Evolutionary conservation across 345 rosid genomes (phyloP).

Genomic region (Toxicodendron radicans): DNA sequence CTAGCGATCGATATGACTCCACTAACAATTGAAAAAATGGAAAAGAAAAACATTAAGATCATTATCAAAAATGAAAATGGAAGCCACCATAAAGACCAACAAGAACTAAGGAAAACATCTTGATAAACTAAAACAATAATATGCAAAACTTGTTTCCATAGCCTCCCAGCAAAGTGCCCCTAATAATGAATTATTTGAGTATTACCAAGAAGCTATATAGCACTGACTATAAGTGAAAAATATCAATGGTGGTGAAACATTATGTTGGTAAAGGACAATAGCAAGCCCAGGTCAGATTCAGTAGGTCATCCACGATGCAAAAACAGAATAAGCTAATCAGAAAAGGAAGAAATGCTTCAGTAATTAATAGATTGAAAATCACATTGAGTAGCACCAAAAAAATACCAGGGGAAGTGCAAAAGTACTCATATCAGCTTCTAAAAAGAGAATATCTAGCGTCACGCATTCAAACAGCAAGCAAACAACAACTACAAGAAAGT

Average conservation of each 20-base stretch:
- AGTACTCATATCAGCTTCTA: not conserved
- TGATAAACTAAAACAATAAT: not conserved
- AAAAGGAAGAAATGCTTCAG: not conserved
- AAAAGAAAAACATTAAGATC: not conserved
- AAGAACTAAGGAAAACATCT: not conserved
- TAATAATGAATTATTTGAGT: not conserved
- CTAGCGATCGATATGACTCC: slow-evolving; percentile 86
- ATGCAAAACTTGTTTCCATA: not conserved
- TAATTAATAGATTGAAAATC: not conserved
- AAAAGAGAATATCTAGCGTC: not conserved
- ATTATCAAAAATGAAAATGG: not conserved
- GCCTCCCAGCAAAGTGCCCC: not conserved
- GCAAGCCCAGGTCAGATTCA: not conserved
- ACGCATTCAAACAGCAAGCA: not conserved
- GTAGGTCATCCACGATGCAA: not conserved
- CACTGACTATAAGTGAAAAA: not conserved
- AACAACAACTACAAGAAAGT: not conserved
- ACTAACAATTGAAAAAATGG: slow-evolving; percentile 44
- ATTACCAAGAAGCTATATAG: not conserved
- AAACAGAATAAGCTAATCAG: not conserved
- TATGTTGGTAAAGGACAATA: not conserved
- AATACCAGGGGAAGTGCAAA: not conserved
- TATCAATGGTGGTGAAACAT: not conserved
- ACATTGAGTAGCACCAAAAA: not conserved
- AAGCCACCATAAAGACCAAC: not conserved